Base-by-base conservation (phyloP, 306 rosid genomes). In the Mimosa pudica region DNA sequence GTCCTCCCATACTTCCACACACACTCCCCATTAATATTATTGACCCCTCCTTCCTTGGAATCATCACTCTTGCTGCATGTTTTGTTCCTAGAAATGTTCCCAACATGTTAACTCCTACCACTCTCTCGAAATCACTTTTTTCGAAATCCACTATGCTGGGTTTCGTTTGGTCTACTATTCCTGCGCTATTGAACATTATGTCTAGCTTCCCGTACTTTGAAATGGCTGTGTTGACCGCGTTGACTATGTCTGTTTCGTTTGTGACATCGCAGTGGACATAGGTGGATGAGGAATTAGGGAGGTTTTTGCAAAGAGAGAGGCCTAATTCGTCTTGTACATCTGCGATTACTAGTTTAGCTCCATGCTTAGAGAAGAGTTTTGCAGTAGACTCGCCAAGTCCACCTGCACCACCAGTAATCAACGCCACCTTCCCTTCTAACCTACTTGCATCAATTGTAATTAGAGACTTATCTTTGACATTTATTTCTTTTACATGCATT, bases 391-490 rank as follows among this genome's bases (percentile, higher is more conserved):
- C 93, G 1, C 92, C 92, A 0, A 91, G 83, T 47, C 96, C 91
- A 9, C 89, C 81, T 0, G 89, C 89, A 0, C 88, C 90, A 0
- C 96, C 93, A 0, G 96, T 91, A 57, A 91, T 66, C 4, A 91
- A 0, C 0, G 90, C 88, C 71, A 91, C 93, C 60, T 89, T 91
- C 11, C 92, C 93, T 55, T 89, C 92, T 35, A 89, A 87, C 82
- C 90, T 87, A 35, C 6, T 52, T 2, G 7, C 18, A 57, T 54
- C 2, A 54, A 2, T 18, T 24, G 30, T 24, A 24, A 14, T 17
- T 17, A 0, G 10, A 54, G 8, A 54, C 61, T 52, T 52, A 14
- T 52, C 58, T 52, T 13, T 38, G 5, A 38, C 42, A 38, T 38
- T 24, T 24, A 24, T 24, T 24, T 24, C 30, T 24, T 24, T 24